Evolutionary conservation across 1,284 basidiomycete species (phyloP).

Genomic region (Peniophora sp.): DNA sequence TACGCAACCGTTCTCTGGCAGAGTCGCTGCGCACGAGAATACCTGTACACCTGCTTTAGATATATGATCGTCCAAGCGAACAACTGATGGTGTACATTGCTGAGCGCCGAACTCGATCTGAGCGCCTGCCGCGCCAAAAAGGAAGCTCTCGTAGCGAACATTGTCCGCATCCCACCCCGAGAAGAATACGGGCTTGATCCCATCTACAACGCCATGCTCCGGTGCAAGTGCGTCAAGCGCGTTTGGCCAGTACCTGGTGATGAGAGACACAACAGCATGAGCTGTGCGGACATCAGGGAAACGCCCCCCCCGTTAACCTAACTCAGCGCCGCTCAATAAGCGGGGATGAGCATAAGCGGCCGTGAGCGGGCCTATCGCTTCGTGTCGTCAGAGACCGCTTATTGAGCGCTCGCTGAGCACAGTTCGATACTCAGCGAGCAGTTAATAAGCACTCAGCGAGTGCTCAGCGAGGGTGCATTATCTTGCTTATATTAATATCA

Average conservation of each 20-base stretch:
- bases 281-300: no score
- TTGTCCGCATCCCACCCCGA: slow-evolving; percentile 43
- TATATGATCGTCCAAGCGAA: background rate
- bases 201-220: slow-evolving; percentile 55
- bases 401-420: slow-evolving; percentile 58
- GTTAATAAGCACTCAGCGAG: no score
- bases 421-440: no score
- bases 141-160: slow-evolving; percentile 47
- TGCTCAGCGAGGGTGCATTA: no score
- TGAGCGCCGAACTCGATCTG: slow-evolving; percentile 60
- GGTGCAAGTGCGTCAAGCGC: slow-evolving; percentile 53
- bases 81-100: slow-evolving; percentile 41
- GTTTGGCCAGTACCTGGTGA: slow-evolving; percentile 56
- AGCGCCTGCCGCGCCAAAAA: slow-evolving; percentile 41
- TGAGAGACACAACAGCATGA: slow-evolving; percentile 10
- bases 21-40: slow-evolving; percentile 61
- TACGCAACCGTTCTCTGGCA: slow-evolving; percentile 40
- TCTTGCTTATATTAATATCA: no score
- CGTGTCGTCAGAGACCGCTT: no score
- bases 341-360: no score
- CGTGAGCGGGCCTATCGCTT: no score
- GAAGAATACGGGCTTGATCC: slow-evolving; percentile 54
- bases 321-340: no score
- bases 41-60: slow-evolving; percentile 25
- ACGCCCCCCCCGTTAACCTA: no score